Conservation (phyloP, 2,329 filamentous ascomycete genomes). For the Ophiostoma pallidulum region DNA sequence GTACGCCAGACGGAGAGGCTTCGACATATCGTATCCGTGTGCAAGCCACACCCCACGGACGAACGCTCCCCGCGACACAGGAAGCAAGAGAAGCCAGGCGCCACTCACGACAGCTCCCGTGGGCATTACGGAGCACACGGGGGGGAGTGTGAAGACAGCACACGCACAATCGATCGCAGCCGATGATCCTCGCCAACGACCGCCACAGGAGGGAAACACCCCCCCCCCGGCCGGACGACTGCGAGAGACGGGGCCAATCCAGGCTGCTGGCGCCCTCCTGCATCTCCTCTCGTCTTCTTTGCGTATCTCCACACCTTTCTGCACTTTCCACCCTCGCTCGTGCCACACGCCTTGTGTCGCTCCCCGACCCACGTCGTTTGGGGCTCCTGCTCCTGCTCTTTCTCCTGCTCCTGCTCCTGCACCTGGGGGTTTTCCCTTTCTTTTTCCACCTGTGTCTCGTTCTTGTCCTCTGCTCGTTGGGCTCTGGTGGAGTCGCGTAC, state of each 20-base stretch:
- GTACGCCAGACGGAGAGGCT: background rate
- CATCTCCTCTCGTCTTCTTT: background rate
- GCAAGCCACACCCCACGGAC: constrained; percentile 1
- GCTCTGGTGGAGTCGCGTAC: background rate
- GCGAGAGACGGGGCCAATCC: background rate
- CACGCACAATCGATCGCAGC: background rate
- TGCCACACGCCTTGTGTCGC: too few relatives aligned
- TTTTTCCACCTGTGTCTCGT: too few relatives aligned
- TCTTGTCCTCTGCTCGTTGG: background rate
- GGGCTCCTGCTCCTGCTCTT: background rate
- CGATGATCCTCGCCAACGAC: background rate
- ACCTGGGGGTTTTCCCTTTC: too few relatives aligned
- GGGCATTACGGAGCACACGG: background rate
- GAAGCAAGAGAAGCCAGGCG: background rate
- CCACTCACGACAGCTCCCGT: too few relatives aligned
- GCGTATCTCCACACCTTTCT: background rate
- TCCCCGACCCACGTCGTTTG: too few relatives aligned
- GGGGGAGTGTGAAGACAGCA: background rate
- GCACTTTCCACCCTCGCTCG: background rate
- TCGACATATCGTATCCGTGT: background rate
- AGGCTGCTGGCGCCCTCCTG: background rate
- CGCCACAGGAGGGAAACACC: background rate
- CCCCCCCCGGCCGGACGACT: too few relatives aligned
- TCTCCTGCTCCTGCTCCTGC: too few relatives aligned
- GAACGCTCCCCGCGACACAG: background rate